Percentiles rank a stretch among this genome's conserved stretches.
Evolutionary conservation across 768 basidiomycete species (phyloP).

Genomic region (Podaxis mareebaensis): DNA sequence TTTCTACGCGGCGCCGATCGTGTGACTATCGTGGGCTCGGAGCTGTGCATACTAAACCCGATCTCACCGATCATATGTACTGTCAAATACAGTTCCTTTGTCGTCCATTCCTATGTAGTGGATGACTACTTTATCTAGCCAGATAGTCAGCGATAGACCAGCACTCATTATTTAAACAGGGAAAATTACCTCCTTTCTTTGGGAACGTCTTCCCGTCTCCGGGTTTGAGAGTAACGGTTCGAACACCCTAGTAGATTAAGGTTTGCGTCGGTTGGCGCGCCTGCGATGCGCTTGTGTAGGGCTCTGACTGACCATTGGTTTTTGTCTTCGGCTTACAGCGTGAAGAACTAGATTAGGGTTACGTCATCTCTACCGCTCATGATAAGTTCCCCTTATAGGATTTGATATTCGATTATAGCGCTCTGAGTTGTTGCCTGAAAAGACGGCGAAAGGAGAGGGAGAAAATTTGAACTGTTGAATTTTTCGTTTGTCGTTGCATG

Average conservation of each 20-base stretch:
- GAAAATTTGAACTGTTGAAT: too few species aligned
- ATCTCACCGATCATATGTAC: conserved; percentile 69
- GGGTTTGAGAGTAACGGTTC: conserved; percentile 49
- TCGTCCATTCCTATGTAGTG: conserved; percentile 77
- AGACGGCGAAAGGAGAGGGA: neutral
- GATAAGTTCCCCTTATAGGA: neutral
- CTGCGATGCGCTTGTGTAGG: neutral
- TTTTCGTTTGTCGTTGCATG: too few species aligned
- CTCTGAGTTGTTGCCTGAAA: neutral
- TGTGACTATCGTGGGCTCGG: neutral
- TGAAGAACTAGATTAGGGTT: neutral
- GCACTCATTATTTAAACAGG: neutral
- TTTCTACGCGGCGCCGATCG: conserved; percentile 38
- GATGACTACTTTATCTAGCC: conserved; percentile 65
- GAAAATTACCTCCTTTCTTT: conserved; percentile 57
- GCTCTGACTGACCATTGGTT: neutral
- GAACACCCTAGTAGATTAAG: conserved; percentile 58
- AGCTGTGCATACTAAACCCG: neutral
- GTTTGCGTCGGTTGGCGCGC: neutral
- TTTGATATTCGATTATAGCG: neutral
- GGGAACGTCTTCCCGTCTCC: conserved; percentile 71
- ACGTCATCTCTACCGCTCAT: neutral
- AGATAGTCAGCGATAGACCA: conserved; percentile 11
- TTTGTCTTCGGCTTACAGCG: neutral
- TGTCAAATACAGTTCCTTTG: conserved; percentile 71